A percentile compares a stretch with the other conserved stretches of the same genome.
Conservation (phyloP, 2,329 filamentous ascomycete species). For the Calcarisporium arbuscula region DNA sequence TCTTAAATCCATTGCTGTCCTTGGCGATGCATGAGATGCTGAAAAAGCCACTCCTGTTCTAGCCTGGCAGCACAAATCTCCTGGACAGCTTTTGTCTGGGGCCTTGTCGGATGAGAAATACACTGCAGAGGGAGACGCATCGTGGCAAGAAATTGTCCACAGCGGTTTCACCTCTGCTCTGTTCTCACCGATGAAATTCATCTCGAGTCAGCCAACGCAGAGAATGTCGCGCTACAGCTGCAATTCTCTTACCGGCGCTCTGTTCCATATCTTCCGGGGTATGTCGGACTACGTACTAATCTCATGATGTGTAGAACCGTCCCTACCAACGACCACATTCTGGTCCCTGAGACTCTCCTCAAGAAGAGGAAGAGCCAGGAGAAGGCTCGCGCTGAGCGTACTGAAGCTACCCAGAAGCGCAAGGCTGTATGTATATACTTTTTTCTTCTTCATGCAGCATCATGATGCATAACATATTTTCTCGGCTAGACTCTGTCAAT, state of each 20-base stretch:
- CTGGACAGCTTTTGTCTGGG: conserved; percentile 40
- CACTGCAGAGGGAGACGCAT: neutral
- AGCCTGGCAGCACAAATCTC: conserved; percentile 29
- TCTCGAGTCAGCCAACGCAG: conserved; percentile 79
- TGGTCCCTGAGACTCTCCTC: conserved; percentile 98
- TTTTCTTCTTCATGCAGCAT: conserved; percentile 25
- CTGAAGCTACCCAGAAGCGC: conserved; percentile 73
- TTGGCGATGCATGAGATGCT: conserved; percentile 19
- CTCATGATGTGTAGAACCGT: conserved; percentile 68
- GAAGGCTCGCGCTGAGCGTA: conserved; percentile 91
- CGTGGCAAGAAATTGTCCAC: conserved; percentile 3
- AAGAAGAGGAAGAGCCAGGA: conserved; percentile 99
- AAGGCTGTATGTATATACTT: conserved; percentile 72
- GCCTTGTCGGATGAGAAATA: conserved; percentile 70
- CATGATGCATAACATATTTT: conserved; percentile 84
- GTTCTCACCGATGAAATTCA: conserved; percentile 73
- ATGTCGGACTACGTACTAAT: conserved; percentile 74
- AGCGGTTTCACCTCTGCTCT: conserved; percentile 6
- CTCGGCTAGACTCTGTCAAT: conserved; percentile 97
- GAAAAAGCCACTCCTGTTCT: conserved; percentile 18
- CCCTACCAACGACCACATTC: conserved; percentile 88
- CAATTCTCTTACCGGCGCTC: conserved; percentile 88
- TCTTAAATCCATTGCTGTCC: conserved; percentile 67
- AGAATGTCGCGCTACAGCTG: conserved; percentile 89
- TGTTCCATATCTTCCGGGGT: conserved; percentile 52